Evolutionary conservation across 441 rosid genomes (phyloP).

Genomic region (Rhodomyrtus psidioides): DNA sequence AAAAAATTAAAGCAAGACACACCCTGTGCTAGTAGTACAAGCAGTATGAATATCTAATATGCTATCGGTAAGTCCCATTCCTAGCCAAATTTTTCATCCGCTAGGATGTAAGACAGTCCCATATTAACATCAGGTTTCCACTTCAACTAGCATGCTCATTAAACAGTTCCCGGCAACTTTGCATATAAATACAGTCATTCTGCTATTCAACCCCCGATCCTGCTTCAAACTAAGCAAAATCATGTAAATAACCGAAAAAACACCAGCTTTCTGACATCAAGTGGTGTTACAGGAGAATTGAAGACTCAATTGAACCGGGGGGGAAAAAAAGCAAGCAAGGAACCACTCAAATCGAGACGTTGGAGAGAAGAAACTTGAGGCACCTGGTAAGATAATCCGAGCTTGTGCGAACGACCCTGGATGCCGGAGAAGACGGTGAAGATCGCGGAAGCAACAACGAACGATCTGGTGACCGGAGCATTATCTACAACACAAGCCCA

Average conservation of each 20-base stretch:
- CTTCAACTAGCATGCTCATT: background rate
- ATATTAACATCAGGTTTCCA: background rate
- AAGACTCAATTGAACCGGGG: background rate
- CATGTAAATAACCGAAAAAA: background rate
- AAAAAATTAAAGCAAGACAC: background rate
- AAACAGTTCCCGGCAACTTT: background rate
- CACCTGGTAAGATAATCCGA: constrained; percentile 88
- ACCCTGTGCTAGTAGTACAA: background rate
- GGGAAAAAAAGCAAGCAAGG: background rate
- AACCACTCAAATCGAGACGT: background rate
- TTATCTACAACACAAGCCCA: constrained; percentile 40
- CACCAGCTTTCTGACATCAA: background rate
- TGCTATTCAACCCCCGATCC: background rate
- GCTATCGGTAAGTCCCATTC: background rate
- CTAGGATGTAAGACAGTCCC: background rate
- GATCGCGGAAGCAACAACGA: constrained; percentile 54
- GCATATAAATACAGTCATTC: background rate
- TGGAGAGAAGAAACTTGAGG: background rate
- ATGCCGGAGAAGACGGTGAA: constrained; percentile 82
- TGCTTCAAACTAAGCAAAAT: background rate
- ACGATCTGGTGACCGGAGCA: constrained; percentile 83
- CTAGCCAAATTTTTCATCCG: background rate
- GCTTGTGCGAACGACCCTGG: constrained; percentile 56
- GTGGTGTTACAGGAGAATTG: background rate
- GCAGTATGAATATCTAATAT: background rate